Base-by-base conservation (phyloP, 768 basidiomycete genomes). In the Psilocybe subaeruginosa region DNA sequence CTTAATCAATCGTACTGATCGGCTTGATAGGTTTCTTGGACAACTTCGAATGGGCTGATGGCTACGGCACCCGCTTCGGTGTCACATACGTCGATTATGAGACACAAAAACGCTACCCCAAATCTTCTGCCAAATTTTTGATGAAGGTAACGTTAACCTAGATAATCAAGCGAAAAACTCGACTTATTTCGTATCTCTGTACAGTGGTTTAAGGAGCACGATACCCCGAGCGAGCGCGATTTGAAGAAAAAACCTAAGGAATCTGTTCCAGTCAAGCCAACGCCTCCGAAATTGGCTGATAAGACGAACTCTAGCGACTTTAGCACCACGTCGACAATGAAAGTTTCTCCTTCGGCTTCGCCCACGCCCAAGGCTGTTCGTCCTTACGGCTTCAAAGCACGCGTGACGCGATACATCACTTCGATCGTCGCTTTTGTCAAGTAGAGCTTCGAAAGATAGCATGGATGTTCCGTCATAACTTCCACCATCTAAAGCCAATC, bases 11-110 rank as follows among this genome's bases (percentile, higher is more conserved):
- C 33, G 60, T n/a, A 57, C 55, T 39, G 53, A 43, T 41, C n/a
- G 59, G 49, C n/a, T 29, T 16, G 33, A 35, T 56, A 86, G 85
- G 85, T 76, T 78, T 90, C 68, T 70, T 90, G 47, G 88, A 89
- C 68, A 89, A 89, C 73, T 88, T 90, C 62, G 88, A 90, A 73
- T 89, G 89, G 87, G 85, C 87, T n/a, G 88, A 90, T 60, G 86
- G 89, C 29, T 88, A 88, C 65, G 70, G 69, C 37, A 88, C 87
- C 6, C 85, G 89, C 4, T 91, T 91, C 67, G 88, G 88, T 58
- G 79, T 88, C 58, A 89, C 86, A 23, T 88, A 90, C 66, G 87
- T 91, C 54, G 85, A 90, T 74, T 90, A 87, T 72, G 74, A 81
- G 58, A 89, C 88, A 3, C 89, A 87, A 73, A 78, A 85, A 73